Percentiles rank a stretch among this genome's conserved stretches.
Evolutionary conservation across 805 yeast genomes (phyloP).

Genomic region (Lachancea thermotolerans): DNA sequence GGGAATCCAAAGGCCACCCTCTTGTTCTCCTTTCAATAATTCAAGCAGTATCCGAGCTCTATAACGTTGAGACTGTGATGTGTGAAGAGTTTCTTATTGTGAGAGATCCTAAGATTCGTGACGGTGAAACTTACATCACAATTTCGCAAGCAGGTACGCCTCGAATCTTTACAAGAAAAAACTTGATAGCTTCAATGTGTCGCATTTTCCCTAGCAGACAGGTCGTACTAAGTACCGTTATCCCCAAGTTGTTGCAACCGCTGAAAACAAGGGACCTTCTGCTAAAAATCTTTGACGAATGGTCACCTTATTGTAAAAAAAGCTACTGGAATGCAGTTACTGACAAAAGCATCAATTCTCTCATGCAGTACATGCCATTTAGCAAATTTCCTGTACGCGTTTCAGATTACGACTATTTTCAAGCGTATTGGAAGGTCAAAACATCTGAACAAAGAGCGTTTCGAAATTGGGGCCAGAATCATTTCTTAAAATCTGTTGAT

Average conservation of each 20-base stretch:
- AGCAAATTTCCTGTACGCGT: slow-evolving; percentile 12
- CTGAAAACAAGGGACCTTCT: slow-evolving; percentile 10
- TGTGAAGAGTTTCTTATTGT: slow-evolving; percentile 17
- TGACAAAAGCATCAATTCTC: slow-evolving; percentile 7
- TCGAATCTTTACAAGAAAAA: slow-evolving; percentile 13
- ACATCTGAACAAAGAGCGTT: neutral
- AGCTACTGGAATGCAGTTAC: slow-evolving; percentile 12
- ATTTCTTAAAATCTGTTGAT: neutral
- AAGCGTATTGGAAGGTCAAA: slow-evolving; percentile 5
- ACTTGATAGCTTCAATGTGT: slow-evolving; percentile 13
- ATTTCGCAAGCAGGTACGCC: slow-evolving; percentile 14
- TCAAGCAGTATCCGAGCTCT: slow-evolving; percentile 15
- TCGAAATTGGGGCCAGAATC: neutral
- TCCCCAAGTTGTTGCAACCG: slow-evolving; percentile 15
- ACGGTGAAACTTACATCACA: slow-evolving; percentile 17
- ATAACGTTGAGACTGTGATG: slow-evolving; percentile 14
- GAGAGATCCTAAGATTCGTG: slow-evolving; percentile 11
- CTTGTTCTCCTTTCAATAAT: slow-evolving; percentile 19
- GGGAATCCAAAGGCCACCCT: slow-evolving; percentile 20
- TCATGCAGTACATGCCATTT: slow-evolving; percentile 9
- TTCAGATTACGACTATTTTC: slow-evolving; percentile 6
- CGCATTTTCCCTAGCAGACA: slow-evolving; percentile 13
- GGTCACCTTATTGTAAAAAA: slow-evolving; percentile 14
- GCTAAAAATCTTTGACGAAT: slow-evolving; percentile 14
- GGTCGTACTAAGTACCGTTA: slow-evolving; percentile 9